A percentile compares a stretch with the other conserved stretches of the same genome.
Evolutionary conservation across 805 yeast genomes (phyloP).

Genomic region (Candida nonsorbophila): DNA sequence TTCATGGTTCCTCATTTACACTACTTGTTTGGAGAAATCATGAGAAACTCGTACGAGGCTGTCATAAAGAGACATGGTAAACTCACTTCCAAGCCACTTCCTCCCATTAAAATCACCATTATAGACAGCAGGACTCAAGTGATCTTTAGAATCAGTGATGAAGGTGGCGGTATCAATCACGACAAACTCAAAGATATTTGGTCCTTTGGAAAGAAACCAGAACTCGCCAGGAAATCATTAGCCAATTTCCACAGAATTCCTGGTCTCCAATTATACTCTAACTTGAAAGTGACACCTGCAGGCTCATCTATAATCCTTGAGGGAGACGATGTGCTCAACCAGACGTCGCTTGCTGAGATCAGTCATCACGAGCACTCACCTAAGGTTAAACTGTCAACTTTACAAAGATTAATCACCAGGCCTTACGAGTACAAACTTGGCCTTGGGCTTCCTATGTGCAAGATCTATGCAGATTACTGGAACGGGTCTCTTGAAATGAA

Average conservation of each 20-base stretch:
- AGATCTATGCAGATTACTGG: constrained; percentile 94
- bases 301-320: constrained; percentile 32
- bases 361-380: constrained; percentile 13
- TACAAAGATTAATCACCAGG: constrained; percentile 62
- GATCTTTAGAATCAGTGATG: constrained; percentile 76
- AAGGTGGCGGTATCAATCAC: constrained; percentile 79
- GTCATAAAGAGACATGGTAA: constrained; percentile 45
- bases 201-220: constrained; percentile 79
- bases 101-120: constrained; percentile 75
- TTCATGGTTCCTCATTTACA: constrained; percentile 84
- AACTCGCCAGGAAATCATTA: constrained; percentile 52
- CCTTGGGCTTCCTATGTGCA: constrained; percentile 87
- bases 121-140: constrained; percentile 62
- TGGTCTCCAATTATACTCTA: constrained; percentile 46
- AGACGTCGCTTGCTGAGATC: constrained; percentile 34
- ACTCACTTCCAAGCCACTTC: constrained; percentile 36
- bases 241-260: constrained; percentile 67
- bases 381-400: constrained; percentile 42
- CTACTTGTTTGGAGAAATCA: constrained; percentile 79
- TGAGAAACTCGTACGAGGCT: constrained; percentile 82
- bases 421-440: constrained; percentile 76
- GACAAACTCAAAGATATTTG: constrained; percentile 62
- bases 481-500: constrained; percentile 82
- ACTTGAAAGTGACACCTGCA: constrained; percentile 34
- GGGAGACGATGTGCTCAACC: constrained; percentile 16